A percentile compares a stretch with the other conserved stretches of the same genome.
Evolutionary conservation across 176 grass and related monocot species (phyloP).

Genomic region (Bromus sterilis): DNA sequence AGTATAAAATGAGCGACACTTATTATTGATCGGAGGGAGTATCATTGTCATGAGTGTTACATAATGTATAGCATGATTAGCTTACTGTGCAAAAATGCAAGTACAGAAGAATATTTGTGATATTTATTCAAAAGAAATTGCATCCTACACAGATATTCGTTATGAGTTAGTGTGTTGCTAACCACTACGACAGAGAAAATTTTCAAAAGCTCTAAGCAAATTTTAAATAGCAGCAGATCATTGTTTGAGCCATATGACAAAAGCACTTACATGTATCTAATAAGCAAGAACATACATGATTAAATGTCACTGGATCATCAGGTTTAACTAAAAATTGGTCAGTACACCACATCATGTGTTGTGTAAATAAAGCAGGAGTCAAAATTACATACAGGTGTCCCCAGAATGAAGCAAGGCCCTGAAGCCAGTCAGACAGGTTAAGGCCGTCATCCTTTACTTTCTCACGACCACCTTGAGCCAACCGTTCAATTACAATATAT

Average conservation of each 20-base stretch:
- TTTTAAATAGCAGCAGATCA: background rate
- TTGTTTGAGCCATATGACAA: background rate
- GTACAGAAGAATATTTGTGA: background rate
- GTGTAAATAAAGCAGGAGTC: background rate
- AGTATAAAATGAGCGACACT: too few relatives aligned
- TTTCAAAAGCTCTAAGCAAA: background rate
- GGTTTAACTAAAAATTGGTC: background rate
- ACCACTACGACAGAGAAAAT: background rate
- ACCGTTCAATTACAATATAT: conserved; percentile 97
- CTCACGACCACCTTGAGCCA: conserved; percentile 86
- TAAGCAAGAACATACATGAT: background rate
- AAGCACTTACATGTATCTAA: background rate
- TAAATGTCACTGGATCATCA: background rate
- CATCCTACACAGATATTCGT: background rate
- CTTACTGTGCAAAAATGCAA: background rate
- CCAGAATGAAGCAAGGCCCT: conserved; percentile 98
- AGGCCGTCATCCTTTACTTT: conserved; percentile 99
- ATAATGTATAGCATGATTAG: background rate
- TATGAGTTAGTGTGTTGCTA: background rate
- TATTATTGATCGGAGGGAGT: too few relatives aligned
- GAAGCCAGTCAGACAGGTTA: conserved; percentile 98
- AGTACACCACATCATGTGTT: background rate
- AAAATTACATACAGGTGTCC: conserved; percentile 81
- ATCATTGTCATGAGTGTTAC: background rate
- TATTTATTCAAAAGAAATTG: background rate